Conservation (phyloP, 169 alveolate genomes). For the Eimeria mitis region DNA sequence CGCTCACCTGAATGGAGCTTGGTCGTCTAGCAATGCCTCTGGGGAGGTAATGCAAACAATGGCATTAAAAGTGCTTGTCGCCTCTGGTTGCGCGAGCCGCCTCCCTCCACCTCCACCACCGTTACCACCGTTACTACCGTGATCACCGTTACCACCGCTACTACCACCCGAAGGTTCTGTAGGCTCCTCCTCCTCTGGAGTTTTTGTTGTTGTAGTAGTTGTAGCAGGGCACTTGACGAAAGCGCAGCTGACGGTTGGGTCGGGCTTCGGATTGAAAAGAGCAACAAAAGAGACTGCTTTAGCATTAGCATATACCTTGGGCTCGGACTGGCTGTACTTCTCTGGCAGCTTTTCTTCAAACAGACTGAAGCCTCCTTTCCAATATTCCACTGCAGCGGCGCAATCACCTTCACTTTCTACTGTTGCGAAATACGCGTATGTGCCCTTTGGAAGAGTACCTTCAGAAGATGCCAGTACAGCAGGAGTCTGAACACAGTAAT, state of each 20-base stretch:
- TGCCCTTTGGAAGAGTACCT: not conserved
- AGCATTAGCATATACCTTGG: not conserved
- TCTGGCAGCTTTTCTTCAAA: not conserved
- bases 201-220: not conserved
- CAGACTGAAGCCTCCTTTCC: constrained; percentile 5
- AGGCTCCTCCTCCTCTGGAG: not conserved
- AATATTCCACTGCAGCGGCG: constrained; percentile 44
- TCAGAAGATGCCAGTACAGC: not conserved
- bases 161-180: not conserved
- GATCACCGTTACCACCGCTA: not conserved
- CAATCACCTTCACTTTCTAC: not conserved
- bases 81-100: not conserved
- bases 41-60: constrained; percentile 25
- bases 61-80: not conserved
- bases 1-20: constrained; percentile 56
- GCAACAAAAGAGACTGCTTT: constrained; percentile 57
- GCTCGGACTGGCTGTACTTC: not conserved
- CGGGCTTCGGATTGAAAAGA: constrained; percentile 47
- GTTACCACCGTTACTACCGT: too few relatives aligned
- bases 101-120: not conserved
- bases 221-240: constrained; percentile 2
- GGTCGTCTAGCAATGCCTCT: constrained; percentile 19
- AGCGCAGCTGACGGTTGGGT: constrained; percentile 1
- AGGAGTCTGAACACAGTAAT: not conserved
- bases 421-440: constrained; percentile 4